Conservation (phyloP, 306 rosid species). For the Oxytropis ochrocephala region DNA sequence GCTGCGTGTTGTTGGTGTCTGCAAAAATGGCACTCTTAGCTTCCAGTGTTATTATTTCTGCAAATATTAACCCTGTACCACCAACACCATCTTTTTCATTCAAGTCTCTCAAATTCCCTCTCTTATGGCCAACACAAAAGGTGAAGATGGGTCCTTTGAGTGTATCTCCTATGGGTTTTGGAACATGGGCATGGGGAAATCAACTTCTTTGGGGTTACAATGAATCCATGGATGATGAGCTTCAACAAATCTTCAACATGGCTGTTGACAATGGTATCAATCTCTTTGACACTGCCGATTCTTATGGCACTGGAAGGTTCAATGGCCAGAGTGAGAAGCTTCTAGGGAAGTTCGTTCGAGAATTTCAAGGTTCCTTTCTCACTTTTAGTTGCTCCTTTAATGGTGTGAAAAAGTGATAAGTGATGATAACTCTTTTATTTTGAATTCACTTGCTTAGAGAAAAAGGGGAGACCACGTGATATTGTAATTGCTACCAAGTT, state of each 20-base stretch:
- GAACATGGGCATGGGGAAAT: conserved; percentile 99
- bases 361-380: conserved; percentile 50
- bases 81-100: conserved; percentile 40
- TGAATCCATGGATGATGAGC: conserved; percentile 81
- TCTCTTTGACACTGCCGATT: conserved; percentile 89
- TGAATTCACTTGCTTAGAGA: conserved; percentile 32
- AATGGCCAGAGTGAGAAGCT: conserved; percentile 92
- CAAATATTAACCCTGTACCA: conserved; percentile 22
- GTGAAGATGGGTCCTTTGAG: conserved; percentile 79
- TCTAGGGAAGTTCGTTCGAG: conserved; percentile 66
- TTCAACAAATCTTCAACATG: conserved; percentile 65
- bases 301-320: conserved; percentile 87
- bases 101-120: conserved; percentile 56
- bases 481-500: conserved; percentile 86
- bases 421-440: background rate
- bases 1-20: background rate
- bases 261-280: conserved; percentile 76
- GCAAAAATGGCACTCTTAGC: conserved; percentile 40
- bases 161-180: conserved; percentile 93
- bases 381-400: background rate
- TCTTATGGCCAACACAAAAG: conserved; percentile 72
- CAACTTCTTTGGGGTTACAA: conserved; percentile 85
- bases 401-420: too few species aligned
- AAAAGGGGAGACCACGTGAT: conserved; percentile 44
- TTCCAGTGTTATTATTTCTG: conserved; percentile 27